A percentile compares a stretch with the other conserved stretches of the same genome.
These are phyloP conservation scores for Gamarada debralockiae DNA, from an alignment of 495 filamentous ascomycete species.

Conservation along the genomic window DNA sequence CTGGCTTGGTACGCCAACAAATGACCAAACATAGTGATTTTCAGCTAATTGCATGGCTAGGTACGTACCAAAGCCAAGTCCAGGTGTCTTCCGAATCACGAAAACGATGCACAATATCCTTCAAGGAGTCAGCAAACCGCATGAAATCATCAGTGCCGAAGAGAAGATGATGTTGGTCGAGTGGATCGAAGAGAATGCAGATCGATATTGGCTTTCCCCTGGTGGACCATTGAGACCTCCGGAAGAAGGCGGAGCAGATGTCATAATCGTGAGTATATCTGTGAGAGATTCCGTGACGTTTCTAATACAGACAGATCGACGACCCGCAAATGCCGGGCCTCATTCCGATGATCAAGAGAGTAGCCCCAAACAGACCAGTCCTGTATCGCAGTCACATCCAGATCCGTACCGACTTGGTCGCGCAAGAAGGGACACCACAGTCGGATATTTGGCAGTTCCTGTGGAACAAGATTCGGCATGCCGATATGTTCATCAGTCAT, in stretches of 20 bases:
- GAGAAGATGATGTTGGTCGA: slow-evolving; percentile 58
- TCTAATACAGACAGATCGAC: slow-evolving; percentile 48
- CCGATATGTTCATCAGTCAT: slow-evolving; percentile 83
- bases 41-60: slow-evolving; percentile 26
- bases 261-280: slow-evolving; percentile 57
- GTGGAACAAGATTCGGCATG: slow-evolving; percentile 65
- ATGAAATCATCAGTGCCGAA: slow-evolving; percentile 55
- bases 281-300: background rate
- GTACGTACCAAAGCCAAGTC: slow-evolving; percentile 80
- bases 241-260: slow-evolving; percentile 71
- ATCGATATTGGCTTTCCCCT: slow-evolving; percentile 67
- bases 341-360: slow-evolving; percentile 70
- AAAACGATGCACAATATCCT: slow-evolving; percentile 94
- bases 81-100: slow-evolving; percentile 80
- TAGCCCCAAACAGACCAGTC: slow-evolving; percentile 70
- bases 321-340: slow-evolving; percentile 87
- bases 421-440: slow-evolving; percentile 59
- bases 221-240: slow-evolving; percentile 66
- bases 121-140: slow-evolving; percentile 68
- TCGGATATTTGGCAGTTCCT: slow-evolving; percentile 74
- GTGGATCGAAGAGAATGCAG: slow-evolving; percentile 77
- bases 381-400: slow-evolving; percentile 85
- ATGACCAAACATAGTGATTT: slow-evolving; percentile 1
- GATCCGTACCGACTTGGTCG: slow-evolving; percentile 70
- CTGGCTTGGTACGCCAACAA: slow-evolving; percentile 64